Conservation (phyloP, 208 protist species). For the Acanthamoeba lugdunensis region DNA sequence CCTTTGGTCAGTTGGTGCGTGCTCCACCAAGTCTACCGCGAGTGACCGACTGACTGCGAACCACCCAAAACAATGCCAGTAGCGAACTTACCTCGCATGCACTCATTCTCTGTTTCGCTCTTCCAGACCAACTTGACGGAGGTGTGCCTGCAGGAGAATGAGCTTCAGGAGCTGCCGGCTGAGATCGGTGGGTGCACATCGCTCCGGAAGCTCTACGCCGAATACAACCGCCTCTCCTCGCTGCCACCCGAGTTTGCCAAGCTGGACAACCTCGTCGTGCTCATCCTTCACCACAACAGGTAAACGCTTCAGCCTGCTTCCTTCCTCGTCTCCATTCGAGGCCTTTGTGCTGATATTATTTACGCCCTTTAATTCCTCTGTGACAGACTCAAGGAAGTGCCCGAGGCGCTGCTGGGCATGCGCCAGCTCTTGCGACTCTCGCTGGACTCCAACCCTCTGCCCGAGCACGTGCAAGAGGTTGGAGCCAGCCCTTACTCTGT, state of each 20-base stretch:
- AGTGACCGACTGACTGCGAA: too few species aligned
- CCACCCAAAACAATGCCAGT: too few species aligned
- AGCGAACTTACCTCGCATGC: too few species aligned
- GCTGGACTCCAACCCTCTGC: slow-evolving; percentile 40
- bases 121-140: slow-evolving; percentile 31
- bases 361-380: background rate
- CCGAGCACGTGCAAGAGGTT: slow-evolving; percentile 48
- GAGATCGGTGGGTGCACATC: slow-evolving; percentile 8
- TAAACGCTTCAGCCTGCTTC: background rate
- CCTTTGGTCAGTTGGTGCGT: slow-evolving; percentile 37
- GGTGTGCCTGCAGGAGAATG: slow-evolving; percentile 66
- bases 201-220: slow-evolving; percentile 56
- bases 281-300: slow-evolving; percentile 69
- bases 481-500: background rate
- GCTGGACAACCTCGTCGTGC: slow-evolving; percentile 56
- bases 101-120: background rate
- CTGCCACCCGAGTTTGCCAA: slow-evolving; percentile 14
- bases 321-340: background rate
- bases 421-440: slow-evolving; percentile 40
- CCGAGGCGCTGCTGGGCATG: slow-evolving; percentile 23
- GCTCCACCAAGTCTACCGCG: too few species aligned
- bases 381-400: slow-evolving; percentile 61
- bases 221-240: slow-evolving; percentile 52
- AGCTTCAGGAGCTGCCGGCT: slow-evolving; percentile 43
- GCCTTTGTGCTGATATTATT: too few species aligned